Conservation (phyloP, 768 basidiomycete species). For the Xerocomellus chrysenteron region DNA sequence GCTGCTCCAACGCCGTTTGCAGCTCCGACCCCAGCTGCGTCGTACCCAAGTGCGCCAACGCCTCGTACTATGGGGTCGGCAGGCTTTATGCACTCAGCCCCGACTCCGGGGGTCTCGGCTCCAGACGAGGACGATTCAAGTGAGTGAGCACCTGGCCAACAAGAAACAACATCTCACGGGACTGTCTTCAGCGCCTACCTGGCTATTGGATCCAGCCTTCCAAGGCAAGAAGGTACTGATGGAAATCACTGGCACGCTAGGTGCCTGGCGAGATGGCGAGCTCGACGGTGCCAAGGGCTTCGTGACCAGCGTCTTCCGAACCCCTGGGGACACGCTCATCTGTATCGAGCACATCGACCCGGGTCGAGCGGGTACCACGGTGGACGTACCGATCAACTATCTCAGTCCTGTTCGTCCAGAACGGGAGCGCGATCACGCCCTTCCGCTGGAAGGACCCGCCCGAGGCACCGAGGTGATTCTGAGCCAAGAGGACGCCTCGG, state of each 20-base stretch:
- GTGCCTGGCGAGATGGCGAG: constrained; percentile 31
- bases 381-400: constrained; percentile 42
- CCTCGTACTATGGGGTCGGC: constrained; percentile 29
- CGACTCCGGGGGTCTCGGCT: constrained; percentile 30
- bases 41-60: constrained; percentile 33
- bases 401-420: constrained; percentile 42
- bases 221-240: constrained; percentile 29
- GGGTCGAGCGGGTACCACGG: constrained; percentile 32
- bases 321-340: constrained; percentile 27
- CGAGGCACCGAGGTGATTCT: constrained; percentile 48
- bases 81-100: constrained; percentile 27
- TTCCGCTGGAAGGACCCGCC: constrained; percentile 45
- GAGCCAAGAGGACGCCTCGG: constrained; percentile 36
- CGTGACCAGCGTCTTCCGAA: constrained; percentile 25
- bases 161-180: constrained; percentile 18
- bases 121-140: constrained; percentile 30
- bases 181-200: constrained; percentile 22
- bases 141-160: constrained; percentile 13
- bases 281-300: constrained; percentile 29
- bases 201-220: constrained; percentile 30
- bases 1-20: constrained; percentile 40
- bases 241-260: constrained; percentile 27
- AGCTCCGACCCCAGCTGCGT: constrained; percentile 30
- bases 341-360: constrained; percentile 32
- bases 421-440: constrained; percentile 44